phyloP scores from a whole-genome alignment of 352 stramenopile species.

The Saprolegnia parasitica region DNA sequence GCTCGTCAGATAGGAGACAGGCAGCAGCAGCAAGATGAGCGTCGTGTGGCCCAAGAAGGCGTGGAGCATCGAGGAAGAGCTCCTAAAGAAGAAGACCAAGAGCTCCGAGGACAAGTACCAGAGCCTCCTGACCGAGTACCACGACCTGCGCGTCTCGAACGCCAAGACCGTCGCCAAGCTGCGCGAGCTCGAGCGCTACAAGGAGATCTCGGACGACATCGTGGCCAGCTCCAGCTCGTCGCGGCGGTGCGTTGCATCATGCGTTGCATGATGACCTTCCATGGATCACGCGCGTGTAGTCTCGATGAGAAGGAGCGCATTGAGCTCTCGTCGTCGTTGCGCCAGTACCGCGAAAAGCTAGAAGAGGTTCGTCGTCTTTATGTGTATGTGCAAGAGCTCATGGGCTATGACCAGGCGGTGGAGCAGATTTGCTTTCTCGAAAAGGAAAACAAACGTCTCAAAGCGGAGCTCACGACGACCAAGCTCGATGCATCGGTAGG shows the following conservation, averaged over 20 bases:
- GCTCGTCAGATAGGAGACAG: not conserved
- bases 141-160: constrained; percentile 62
- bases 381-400: not conserved
- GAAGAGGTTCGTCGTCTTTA: constrained; percentile 36
- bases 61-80: constrained; percentile 70
- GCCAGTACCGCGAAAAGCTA: constrained; percentile 81
- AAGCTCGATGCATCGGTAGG: constrained; percentile 26
- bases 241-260: constrained; percentile 38
- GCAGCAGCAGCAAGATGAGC: constrained; percentile 19
- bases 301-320: constrained; percentile 66
- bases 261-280: not conserved
- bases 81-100: constrained; percentile 72
- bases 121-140: constrained; percentile 54
- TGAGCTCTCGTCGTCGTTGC: constrained; percentile 51
- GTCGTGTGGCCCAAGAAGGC: constrained; percentile 46
- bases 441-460: constrained; percentile 30
- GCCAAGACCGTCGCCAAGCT: constrained; percentile 62
- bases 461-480: constrained; percentile 22
- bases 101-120: constrained; percentile 67
- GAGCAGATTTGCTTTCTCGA: constrained; percentile 30
- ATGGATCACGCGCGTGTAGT: constrained; percentile 27
- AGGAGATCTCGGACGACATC: constrained; percentile 62
- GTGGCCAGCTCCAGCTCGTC: constrained; percentile 49
- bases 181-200: constrained; percentile 66
- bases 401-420: not conserved